A percentile compares a stretch with the other conserved stretches of the same genome.
Evolutionary conservation across 2,329 filamentous ascomycete species (phyloP).

Genomic region (Penicillium rolfsii): DNA sequence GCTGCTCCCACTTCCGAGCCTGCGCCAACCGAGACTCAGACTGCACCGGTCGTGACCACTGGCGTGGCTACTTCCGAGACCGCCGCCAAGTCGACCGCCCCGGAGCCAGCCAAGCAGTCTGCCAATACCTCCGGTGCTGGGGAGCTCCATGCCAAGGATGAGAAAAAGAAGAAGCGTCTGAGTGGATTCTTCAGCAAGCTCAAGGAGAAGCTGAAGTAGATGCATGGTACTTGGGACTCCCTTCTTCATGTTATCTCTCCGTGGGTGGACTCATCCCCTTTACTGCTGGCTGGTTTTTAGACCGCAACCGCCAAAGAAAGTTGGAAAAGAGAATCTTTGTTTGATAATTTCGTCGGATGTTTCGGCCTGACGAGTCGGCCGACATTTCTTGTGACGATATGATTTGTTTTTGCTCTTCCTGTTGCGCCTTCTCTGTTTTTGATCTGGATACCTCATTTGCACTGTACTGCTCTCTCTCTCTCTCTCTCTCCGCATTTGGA

Average conservation of each 20-base stretch:
- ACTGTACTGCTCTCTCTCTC: slow-evolving; percentile 12
- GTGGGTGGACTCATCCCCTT: slow-evolving; percentile 1
- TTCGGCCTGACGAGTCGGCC: slow-evolving; percentile 1
- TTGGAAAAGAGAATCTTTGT: background rate
- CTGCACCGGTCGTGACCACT: slow-evolving; percentile 24
- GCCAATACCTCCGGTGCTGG: slow-evolving; percentile 22
- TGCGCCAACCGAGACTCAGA: slow-evolving; percentile 9
- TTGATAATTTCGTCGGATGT: slow-evolving; percentile 7
- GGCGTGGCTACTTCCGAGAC: slow-evolving; percentile 21
- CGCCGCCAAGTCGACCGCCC: slow-evolving; percentile 26
- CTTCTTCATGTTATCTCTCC: too few relatives aligned
- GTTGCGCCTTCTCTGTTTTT: slow-evolving; percentile 18
- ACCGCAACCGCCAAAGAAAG: background rate
- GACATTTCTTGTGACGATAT: background rate
- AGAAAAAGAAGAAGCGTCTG: slow-evolving; percentile 68
- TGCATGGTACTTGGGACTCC: background rate
- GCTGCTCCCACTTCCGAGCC: slow-evolving; percentile 15
- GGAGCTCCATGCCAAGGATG: slow-evolving; percentile 42
- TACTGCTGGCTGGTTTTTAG: slow-evolving; percentile 3
- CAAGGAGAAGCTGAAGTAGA: slow-evolving; percentile 57
- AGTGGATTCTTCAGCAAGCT: slow-evolving; percentile 63
- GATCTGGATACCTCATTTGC: slow-evolving; percentile 34
- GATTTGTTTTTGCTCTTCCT: background rate
- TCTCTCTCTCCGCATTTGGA: slow-evolving; percentile 22
- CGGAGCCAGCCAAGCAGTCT: slow-evolving; percentile 20